phyloP scores from a whole-genome alignment of 768 basidiomycete species.

The Auricularia cornea region DNA sequence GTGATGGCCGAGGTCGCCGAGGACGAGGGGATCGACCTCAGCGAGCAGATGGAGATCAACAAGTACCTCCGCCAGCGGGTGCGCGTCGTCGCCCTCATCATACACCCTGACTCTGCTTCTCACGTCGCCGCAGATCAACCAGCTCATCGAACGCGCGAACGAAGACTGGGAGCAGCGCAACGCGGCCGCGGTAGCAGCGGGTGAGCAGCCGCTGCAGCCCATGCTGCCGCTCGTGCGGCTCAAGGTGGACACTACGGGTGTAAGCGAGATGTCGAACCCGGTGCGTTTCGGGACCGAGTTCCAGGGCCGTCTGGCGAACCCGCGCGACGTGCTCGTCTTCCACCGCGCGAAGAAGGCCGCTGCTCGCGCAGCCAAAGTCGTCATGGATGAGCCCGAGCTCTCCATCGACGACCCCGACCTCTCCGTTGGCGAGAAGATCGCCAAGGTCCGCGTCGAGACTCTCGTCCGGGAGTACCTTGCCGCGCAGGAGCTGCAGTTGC shows the following conservation, averaged over 20 bases:
- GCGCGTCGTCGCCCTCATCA: too few species aligned
- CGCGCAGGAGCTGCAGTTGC: constrained; percentile 86
- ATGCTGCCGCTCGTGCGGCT: constrained; percentile 86
- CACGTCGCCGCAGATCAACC: constrained; percentile 53
- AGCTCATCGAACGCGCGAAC: constrained; percentile 71
- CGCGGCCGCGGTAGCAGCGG: constrained; percentile 46
- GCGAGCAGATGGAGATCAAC: constrained; percentile 74
- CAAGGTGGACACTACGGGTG: constrained; percentile 90
- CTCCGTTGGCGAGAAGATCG: constrained; percentile 60
- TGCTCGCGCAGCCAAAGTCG: constrained; percentile 46
- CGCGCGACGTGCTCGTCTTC: constrained; percentile 87
- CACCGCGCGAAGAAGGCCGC: constrained; percentile 68
- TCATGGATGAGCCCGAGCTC: constrained; percentile 68
- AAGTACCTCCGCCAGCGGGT: constrained; percentile 74
- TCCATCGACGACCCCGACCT: constrained; percentile 68
- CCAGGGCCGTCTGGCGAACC: constrained; percentile 84
- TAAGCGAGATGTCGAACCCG: constrained; percentile 88
- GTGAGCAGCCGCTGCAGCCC: constrained; percentile 49
- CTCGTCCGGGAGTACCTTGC: constrained; percentile 87
- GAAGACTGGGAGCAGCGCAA: constrained; percentile 71
- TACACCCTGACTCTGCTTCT: not conserved
- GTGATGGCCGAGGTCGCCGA: constrained; percentile 69
- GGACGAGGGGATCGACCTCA: constrained; percentile 64
- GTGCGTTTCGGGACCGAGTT: constrained; percentile 97
- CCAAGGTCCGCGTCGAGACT: constrained; percentile 75